Conservation (phyloP, 2,329 filamentous ascomycete genomes). For the Claviceps humidiphila region DNA sequence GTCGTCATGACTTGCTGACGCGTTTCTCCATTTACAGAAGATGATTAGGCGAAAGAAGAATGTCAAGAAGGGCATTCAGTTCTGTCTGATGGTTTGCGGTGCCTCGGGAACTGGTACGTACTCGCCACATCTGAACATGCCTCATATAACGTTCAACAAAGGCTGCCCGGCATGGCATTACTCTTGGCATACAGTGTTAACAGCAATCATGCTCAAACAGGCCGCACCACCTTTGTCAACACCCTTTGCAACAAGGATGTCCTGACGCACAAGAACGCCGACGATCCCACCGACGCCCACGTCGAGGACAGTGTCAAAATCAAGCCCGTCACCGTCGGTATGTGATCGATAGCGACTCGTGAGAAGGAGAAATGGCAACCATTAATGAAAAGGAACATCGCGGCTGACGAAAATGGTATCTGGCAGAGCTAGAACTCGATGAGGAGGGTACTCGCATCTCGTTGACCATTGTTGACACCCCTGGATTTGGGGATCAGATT, state of each 20-base stretch:
- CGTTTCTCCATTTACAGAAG: slow-evolving; percentile 40
- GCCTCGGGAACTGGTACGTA: slow-evolving; percentile 89
- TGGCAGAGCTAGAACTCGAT: slow-evolving; percentile 77
- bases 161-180: neutral
- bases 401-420: slow-evolving; percentile 1
- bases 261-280: slow-evolving; percentile 79
- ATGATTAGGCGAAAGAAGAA: slow-evolving; percentile 99
- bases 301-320: slow-evolving; percentile 96
- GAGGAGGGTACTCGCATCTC: slow-evolving; percentile 98
- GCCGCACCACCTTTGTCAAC: slow-evolving; percentile 98
- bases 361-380: neutral
- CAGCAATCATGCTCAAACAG: slow-evolving; percentile 27
- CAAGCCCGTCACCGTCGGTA: slow-evolving; percentile 95
- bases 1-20: slow-evolving; percentile 14
- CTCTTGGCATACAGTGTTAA: neutral
- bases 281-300: slow-evolving; percentile 79
- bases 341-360: slow-evolving; percentile 6
- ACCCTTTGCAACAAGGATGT: slow-evolving; percentile 95
- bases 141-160: neutral
- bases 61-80: slow-evolving; percentile 99
- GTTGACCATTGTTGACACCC: slow-evolving; percentile 95
- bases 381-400: neutral
- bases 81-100: slow-evolving; percentile 99
- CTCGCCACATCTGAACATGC: neutral
- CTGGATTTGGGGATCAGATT: slow-evolving; percentile 96